Conservation (phyloP, 495 filamentous ascomycete species). For the Aspergillus carlsbadensis region DNA sequence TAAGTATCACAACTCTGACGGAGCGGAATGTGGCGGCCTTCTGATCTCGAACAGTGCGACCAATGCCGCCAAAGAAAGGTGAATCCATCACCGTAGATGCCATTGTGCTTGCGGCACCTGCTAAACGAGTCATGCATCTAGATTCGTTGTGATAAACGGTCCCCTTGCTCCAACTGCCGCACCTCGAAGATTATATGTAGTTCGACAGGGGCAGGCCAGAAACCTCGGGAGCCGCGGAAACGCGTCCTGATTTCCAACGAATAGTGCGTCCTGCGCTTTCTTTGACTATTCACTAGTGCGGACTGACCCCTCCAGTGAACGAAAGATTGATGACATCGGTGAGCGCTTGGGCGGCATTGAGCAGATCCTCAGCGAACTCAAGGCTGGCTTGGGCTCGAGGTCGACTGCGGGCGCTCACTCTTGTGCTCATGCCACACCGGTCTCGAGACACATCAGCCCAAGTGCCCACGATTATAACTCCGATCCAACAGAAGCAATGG, state of each 20-base stretch:
- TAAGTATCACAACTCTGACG: slow-evolving; percentile 28
- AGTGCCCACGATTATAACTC: slow-evolving; percentile 23
- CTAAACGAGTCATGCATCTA: slow-evolving; percentile 17
- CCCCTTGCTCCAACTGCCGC: slow-evolving; percentile 49
- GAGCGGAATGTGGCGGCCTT: not conserved
- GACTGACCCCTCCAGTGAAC: slow-evolving; percentile 48
- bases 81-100: not conserved
- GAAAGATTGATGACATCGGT: slow-evolving; percentile 67
- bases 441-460: slow-evolving; percentile 20
- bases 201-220: slow-evolving; percentile 60
- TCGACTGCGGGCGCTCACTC: slow-evolving; percentile 6
- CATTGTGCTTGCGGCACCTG: not conserved
- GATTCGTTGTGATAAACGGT: slow-evolving; percentile 46
- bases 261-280: slow-evolving; percentile 49
- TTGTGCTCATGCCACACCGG: slow-evolving; percentile 20
- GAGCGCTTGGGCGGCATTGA: slow-evolving; percentile 60
- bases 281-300: not conserved
- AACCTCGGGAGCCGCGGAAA: slow-evolving; percentile 56
- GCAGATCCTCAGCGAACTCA: slow-evolving; percentile 43
- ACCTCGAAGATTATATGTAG: slow-evolving; percentile 47
- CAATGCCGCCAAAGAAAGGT: slow-evolving; percentile 55
- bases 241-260: slow-evolving; percentile 66
- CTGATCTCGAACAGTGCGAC: slow-evolving; percentile 39
- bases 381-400: slow-evolving; percentile 14
- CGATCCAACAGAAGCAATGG: slow-evolving; percentile 26